Conservation (phyloP, 768 basidiomycete genomes). For the Ramaria sp. region DNA sequence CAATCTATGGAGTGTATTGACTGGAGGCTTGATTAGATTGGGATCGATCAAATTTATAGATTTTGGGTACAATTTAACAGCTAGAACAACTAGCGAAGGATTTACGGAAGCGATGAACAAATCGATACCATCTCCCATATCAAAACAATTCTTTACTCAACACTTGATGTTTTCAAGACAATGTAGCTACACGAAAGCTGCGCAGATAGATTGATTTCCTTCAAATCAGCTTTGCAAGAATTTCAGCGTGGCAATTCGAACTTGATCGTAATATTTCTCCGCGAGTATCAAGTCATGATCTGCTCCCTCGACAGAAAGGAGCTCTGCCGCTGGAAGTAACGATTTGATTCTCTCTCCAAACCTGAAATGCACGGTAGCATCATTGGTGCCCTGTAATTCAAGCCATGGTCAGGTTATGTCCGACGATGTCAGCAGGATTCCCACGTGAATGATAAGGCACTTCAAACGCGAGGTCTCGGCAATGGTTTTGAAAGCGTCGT, state of each 20-base stretch:
- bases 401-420: neutral
- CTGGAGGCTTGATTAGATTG: no score
- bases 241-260: neutral
- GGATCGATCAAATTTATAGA: no score
- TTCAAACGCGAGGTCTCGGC: conserved; percentile 9
- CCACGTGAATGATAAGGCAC: conserved; percentile 12
- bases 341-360: conserved; percentile 6
- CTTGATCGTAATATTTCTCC: neutral
- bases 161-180: no score
- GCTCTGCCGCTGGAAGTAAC: conserved; percentile 13
- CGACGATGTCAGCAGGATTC: neutral
- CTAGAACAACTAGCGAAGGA: no score
- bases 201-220: no score
- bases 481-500: conserved; percentile 16
- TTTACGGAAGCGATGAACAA: no score
- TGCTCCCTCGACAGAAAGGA: conserved; percentile 14
- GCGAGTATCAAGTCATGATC: conserved; percentile 15
- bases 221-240: conserved; percentile 15
- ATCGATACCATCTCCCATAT: no score
- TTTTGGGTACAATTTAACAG: no score
- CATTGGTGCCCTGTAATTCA: conserved; percentile 13
- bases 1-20: no score
- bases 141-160: no score
- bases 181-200: no score
- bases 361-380: conserved; percentile 11